A percentile compares a stretch with the other conserved stretches of the same genome.
phyloP scores from a whole-genome alignment of 2,329 filamentous ascomycete species.

The Aspergillus jensenii region DNA sequence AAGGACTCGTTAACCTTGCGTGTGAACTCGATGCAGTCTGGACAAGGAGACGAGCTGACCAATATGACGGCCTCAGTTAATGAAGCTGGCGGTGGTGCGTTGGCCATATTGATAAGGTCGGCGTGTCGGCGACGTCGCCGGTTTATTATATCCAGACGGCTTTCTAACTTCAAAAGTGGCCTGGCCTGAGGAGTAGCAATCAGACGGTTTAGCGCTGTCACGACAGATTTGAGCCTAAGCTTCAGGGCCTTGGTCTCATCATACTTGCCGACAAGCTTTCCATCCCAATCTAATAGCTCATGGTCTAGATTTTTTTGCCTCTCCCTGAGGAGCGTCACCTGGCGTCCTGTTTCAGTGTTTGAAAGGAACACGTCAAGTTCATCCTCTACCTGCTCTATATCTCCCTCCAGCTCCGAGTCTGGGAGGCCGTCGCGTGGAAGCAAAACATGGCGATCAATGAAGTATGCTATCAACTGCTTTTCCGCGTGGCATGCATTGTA shows the following conservation, averaged over 20 bases:
- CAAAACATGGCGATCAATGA: slow-evolving; percentile 16
- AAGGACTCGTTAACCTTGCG: not conserved
- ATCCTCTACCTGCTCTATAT: not conserved
- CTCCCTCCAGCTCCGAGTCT: not conserved
- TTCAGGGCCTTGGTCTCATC: not conserved
- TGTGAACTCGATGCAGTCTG: not conserved
- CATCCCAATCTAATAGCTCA: not conserved
- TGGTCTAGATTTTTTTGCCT: not conserved
- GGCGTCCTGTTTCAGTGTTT: not conserved
- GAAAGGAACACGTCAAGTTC: not conserved
- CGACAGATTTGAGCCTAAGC: not conserved
- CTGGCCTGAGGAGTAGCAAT: not conserved
- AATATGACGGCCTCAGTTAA: not conserved
- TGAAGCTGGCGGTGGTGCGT: not conserved
- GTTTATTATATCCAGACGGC: not conserved
- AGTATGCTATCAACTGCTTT: slow-evolving; percentile 18
- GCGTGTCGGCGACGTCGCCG: not conserved
- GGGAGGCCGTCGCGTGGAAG: slow-evolving; percentile 3
- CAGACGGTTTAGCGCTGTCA: not conserved
- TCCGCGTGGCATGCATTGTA: slow-evolving; percentile 14
- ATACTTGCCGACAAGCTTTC: not conserved
- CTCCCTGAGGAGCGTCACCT: not conserved
- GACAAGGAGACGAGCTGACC: not conserved
- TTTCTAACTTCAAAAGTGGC: not conserved
- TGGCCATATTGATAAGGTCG: not conserved